Conservation (phyloP, 345 rosid genomes). For the Camelina laxa region DNA sequence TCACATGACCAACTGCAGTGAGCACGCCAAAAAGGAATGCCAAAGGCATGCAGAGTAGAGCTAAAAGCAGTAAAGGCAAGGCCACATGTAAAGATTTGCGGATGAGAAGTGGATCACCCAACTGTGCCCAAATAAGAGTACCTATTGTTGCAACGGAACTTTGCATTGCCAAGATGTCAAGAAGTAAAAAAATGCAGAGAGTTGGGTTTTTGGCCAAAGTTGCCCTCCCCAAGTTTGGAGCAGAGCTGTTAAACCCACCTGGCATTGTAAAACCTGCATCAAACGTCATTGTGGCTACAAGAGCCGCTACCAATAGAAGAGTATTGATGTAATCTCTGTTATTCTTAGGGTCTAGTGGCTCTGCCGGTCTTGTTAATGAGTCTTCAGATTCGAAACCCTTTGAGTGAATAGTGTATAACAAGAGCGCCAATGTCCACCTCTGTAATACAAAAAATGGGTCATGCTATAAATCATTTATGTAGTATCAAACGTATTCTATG, state of each 20-base stretch:
- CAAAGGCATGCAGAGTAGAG: neutral
- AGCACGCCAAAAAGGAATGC: neutral
- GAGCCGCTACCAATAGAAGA: conserved; percentile 25
- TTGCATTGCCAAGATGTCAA: conserved; percentile 22
- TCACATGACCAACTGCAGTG: neutral
- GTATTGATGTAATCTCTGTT: conserved; percentile 4
- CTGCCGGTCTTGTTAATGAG: conserved; percentile 4
- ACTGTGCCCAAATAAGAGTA: conserved; percentile 25
- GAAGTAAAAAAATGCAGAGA: neutral
- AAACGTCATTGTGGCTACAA: conserved; percentile 24
- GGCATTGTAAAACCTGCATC: conserved; percentile 26
- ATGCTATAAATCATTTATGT: neutral
- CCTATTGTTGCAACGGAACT: neutral
- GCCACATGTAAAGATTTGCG: neutral
- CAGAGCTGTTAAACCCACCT: conserved; percentile 28
- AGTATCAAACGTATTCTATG: neutral
- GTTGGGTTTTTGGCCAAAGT: neutral
- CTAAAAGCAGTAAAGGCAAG: neutral
- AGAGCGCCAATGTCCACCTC: neutral
- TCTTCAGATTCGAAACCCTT: neutral
- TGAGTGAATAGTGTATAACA: neutral
- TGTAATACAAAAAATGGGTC: neutral
- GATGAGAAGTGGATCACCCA: neutral
- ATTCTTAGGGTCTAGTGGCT: neutral
- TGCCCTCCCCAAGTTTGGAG: conserved; percentile 9